phyloP scores from a whole-genome alignment of 352 stramenopile species.

The Thraustochytrium sp. region DNA sequence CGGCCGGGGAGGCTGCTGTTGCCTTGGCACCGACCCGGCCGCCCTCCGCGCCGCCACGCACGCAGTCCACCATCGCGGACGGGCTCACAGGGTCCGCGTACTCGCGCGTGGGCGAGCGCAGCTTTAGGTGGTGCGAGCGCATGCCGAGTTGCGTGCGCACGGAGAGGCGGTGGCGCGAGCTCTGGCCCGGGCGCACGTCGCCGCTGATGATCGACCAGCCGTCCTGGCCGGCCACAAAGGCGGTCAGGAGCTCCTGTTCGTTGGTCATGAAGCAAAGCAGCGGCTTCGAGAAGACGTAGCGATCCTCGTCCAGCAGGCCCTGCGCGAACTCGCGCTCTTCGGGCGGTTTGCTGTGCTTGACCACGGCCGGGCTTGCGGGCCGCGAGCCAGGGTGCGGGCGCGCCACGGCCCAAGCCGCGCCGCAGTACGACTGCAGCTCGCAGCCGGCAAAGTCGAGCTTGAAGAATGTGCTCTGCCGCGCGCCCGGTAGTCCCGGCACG shows the following conservation, averaged over 20 bases:
- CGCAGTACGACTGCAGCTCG: background rate
- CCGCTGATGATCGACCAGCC: background rate
- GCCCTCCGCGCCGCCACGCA: no score
- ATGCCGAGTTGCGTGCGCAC: background rate
- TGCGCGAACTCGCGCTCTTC: background rate
- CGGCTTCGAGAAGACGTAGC: background rate
- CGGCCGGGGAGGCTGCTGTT: no score
- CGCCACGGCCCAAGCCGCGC: background rate
- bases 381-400: background rate
- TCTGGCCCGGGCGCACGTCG: background rate
- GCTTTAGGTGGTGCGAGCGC: background rate
- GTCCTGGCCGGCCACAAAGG: conserved; percentile 9
- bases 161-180: background rate
- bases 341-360: no score
- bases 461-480: background rate
- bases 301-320: background rate
- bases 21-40: no score
- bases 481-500: background rate
- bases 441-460: background rate
- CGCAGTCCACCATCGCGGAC: background rate
- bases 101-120: background rate
- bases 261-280: conserved; percentile 22
- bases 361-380: background rate
- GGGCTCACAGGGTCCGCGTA: background rate
- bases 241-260: background rate